Evolutionary conservation across 169 alveolate species (phyloP).

Genomic region (Eimeria tenella): DNA sequence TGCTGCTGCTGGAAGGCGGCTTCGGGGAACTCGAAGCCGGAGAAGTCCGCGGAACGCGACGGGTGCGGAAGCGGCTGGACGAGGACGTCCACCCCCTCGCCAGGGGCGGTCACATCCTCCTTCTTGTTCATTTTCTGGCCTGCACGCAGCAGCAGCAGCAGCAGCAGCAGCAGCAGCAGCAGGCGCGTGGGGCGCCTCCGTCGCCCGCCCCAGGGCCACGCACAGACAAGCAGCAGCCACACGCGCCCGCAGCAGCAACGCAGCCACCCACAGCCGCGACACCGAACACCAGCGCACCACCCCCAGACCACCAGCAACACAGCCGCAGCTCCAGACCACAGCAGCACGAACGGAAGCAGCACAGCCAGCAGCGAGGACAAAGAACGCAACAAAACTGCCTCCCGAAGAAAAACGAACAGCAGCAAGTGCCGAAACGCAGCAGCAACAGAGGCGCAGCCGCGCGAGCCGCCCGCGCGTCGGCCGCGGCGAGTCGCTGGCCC

Average conservation of each 20-base stretch:
- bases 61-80: conserved; percentile 64
- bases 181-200: no score
- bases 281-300: no score
- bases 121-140: conserved; percentile 34
- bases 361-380: background rate
- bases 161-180: no score
- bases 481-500: background rate
- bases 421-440: background rate
- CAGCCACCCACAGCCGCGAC: no score
- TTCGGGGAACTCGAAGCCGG: background rate
- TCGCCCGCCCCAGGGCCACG: no score
- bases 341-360: no score
- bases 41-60: conserved; percentile 6
- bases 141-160: background rate
- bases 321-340: no score
- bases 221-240: no score
- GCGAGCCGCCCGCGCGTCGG: background rate
- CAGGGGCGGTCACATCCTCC: conserved; percentile 62
- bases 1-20: conserved; percentile 1
- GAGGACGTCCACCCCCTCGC: conserved; percentile 69
- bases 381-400: background rate
- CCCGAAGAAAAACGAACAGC: no score
- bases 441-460: background rate
- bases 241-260: no score
- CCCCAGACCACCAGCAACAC: no score